Base-by-base conservation (phyloP, 345 rosid species). In the Capsella bursapastoris region DNA sequence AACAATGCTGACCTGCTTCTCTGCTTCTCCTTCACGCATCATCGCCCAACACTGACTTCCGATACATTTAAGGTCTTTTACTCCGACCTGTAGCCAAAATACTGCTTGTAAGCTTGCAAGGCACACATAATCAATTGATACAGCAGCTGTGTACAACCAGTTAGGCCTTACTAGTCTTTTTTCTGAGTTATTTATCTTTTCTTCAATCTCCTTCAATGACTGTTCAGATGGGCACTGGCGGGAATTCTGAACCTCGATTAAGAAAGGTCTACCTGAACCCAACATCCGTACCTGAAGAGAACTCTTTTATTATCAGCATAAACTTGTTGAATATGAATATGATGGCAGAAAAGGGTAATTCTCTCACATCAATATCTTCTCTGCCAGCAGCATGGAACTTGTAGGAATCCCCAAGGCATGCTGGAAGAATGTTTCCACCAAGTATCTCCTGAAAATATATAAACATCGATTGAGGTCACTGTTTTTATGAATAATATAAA, bases 371-470 rank as follows among this genome's bases (percentile, higher is more conserved):
- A 56, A 94, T 94, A 78, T 94, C 98, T 84, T 94, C 98, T 90
- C 98, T 88, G 16, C 98, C 98, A 77, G 98, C 97, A 72, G 98
- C 98, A 83, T 94, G 98, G 72, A 94, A 94, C 86, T 90, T 94
- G 89, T 85, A 88, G 56, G 77, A 81, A 71, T 94, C 96, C 67
- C 96, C 97, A 57, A 49, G 79, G 83, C 89, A 94, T 48, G 79
- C 70, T 37, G 93, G 96, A 83, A 88, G 90, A 72, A 90, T 85
- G 66, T 76, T 84, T 83, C 88, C 83, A 74, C 96, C 92, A 62
- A 94, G 85, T 71, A 91, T 81, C 83, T 94, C 98, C 98, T 94
- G 67, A 9, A 35, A 16, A n/a, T 63, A 27, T 50, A 75, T 16
- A 58, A 12, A 50, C 45, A 63, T 28, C 18, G 57, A 61, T 80